Evolutionary conservation across 176 grass and related monocot genomes (phyloP), one percentile per base, ranked within the genome.

Genomic region (Phragmites australis): DNA sequence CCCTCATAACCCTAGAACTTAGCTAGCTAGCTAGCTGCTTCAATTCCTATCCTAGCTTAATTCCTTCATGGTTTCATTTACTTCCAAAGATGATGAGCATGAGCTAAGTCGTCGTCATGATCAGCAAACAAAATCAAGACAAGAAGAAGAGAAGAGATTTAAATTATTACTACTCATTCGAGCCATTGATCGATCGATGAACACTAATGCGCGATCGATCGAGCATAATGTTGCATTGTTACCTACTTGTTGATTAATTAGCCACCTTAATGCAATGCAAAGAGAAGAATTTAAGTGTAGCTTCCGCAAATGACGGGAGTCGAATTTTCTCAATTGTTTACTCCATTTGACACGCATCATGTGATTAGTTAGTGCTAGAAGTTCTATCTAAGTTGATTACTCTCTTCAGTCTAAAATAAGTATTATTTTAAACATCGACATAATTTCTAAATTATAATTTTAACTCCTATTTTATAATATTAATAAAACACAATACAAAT

Each of bases 1-100:
- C 86, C 92, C 95, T 81, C 92, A 97, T 91, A 93, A 97, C 64
- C 87, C 92, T 52, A 90, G 92, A 90, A 91, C 92, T 56, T 92
- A 88, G 86, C 79, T 67, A 84, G 43, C 75, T 69, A 70, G 30
- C 65, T 83, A 30, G 66, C 65, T 77, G 57, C 61, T 52, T 84
- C 76, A 48, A 74, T 79, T 90, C 77, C 53, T 42, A 65, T 47
- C 50, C 78, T 68, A 52, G 31, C 61, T 79, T 43, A 89, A 86
- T 88, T 88, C 78, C 71, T 84, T 83, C 71, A 70, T 78, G 47
- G 52, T 89, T 84, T 62, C 76, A 70, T 89, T 80, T 88, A 61
- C 76, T 84, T 47, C 30, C 69, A 81, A 89, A 72, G 21, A 67
- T 69, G 31, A 73, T 69, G 73, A 77, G 43, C 16, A 78, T 78